Evolutionary conservation across 2,329 filamentous ascomycete species (phyloP).

Genomic region (Colletotrichum eleusines): DNA sequence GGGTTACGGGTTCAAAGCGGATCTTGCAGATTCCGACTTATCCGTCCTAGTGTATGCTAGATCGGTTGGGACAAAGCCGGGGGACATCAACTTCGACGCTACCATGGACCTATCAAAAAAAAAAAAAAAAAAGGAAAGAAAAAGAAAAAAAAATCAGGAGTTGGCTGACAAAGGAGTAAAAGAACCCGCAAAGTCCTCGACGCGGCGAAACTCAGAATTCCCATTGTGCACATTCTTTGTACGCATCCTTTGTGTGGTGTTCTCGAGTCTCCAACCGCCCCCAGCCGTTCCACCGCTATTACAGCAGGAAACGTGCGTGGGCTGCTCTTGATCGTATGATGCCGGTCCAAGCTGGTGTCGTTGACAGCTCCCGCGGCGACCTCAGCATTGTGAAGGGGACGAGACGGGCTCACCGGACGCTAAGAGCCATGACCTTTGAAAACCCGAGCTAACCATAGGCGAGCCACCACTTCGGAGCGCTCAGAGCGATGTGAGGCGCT

Average conservation of each 20-base stretch:
- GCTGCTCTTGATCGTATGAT: not conserved
- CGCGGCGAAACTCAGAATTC: not conserved
- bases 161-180: constrained; percentile 3
- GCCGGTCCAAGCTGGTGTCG: not conserved
- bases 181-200: not conserved
- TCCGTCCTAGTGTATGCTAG: constrained; percentile 13
- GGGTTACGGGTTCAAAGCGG: not conserved
- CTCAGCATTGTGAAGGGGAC: not conserved
- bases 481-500: constrained; percentile 23
- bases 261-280: not conserved
- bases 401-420: constrained; percentile 23
- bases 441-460: constrained; percentile 12
- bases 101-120: not conserved
- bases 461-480: constrained; percentile 8
- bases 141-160: not conserved
- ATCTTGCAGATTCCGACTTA: constrained; percentile 5
- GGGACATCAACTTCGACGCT: not conserved
- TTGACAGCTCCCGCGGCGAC: constrained; percentile 6
- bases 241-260: not conserved
- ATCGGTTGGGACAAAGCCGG: constrained; percentile 15
- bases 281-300: not conserved
- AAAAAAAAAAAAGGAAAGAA: not conserved
- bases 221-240: too few species aligned
- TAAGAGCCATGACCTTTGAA: constrained; percentile 19
- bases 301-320: not conserved